Conservation (phyloP, 2,329 filamentous ascomycete genomes). For the Colletotrichum filicis region DNA sequence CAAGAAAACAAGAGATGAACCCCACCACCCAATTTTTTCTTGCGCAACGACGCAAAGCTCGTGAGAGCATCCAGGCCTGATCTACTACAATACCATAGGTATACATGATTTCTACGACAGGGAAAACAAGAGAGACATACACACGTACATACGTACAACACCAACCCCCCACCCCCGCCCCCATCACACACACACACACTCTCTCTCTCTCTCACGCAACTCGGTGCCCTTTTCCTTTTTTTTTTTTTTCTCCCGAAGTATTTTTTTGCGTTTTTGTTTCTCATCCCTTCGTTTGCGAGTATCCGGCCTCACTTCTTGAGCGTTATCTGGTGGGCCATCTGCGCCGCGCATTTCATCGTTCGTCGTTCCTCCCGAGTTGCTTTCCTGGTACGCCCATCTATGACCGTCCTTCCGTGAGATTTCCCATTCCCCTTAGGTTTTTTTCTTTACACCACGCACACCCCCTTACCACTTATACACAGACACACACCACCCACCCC, state of each 20-base stretch:
- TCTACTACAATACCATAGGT: slow-evolving; percentile 32
- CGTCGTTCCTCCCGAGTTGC: slow-evolving; percentile 2
- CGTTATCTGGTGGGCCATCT: background rate
- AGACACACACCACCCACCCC: background rate
- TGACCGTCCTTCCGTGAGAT: slow-evolving; percentile 13
- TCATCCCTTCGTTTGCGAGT: slow-evolving; percentile 32
- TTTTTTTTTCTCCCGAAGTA: background rate
- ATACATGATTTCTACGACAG: slow-evolving; percentile 33
- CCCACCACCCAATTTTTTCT: background rate
- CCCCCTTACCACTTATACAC: background rate
- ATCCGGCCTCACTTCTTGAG: slow-evolving; percentile 25
- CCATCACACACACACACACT: background rate
- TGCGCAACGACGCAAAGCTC: slow-evolving; percentile 33
- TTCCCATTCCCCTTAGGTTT: background rate
- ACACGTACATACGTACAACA: background rate
- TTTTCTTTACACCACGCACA: background rate
- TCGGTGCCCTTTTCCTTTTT: background rate
- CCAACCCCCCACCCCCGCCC: background rate
- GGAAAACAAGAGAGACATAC: slow-evolving; percentile 9
- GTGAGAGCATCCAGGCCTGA: slow-evolving; percentile 39
- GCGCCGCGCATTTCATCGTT: background rate
- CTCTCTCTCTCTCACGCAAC: background rate
- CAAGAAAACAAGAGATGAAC: slow-evolving; percentile 4
- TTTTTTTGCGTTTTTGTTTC: slow-evolving; percentile 13
- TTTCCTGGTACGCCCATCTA: slow-evolving; percentile 26